Evolutionary conservation across 805 yeast genomes (phyloP).

Genomic region (Candida suzukii): DNA sequence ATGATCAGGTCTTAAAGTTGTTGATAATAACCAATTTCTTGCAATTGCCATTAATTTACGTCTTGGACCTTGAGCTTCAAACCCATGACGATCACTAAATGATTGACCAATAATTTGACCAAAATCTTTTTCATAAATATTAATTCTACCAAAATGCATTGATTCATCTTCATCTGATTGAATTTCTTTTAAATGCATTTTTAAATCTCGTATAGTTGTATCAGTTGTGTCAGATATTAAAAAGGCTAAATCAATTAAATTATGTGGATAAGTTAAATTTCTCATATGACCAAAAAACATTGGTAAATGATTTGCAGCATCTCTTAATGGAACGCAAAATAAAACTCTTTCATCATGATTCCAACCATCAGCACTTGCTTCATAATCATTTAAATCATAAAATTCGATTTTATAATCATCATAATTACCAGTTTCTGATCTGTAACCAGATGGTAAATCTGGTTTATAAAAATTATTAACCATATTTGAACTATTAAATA

Average conservation of each 20-base stretch:
- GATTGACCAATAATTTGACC: conserved; percentile 90
- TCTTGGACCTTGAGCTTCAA: conserved; percentile 90
- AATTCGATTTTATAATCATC: conserved; percentile 45
- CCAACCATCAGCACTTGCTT: conserved; percentile 72
- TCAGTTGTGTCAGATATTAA: conserved; percentile 86
- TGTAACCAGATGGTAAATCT: conserved; percentile 27
- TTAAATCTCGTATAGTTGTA: conserved; percentile 66
- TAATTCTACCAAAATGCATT: conserved; percentile 71
- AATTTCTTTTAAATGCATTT: conserved; percentile 48
- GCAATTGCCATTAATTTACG: conserved; percentile 92
- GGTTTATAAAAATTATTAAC: conserved; percentile 21
- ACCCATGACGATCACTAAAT: conserved; percentile 86
- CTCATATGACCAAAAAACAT: conserved; percentile 81
- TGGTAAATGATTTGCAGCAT: conserved; percentile 84
- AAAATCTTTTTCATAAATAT: conserved; percentile 82
- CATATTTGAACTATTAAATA: conserved; percentile 3
- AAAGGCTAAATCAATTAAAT: conserved; percentile 75
- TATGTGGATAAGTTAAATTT: conserved; percentile 81
- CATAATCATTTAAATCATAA: conserved; percentile 64
- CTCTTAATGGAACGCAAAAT: conserved; percentile 86
- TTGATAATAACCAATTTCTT: conserved; percentile 82
- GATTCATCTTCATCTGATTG: conserved; percentile 57
- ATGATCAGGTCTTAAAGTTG: conserved; percentile 82
- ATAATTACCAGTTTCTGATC: conserved; percentile 15
- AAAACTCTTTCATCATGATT: conserved; percentile 69